Evolutionary conservation across 805 yeast species (phyloP), one percentile per base, ranked within the genome.

Genomic region (Wickerhamiella occidentalis): DNA sequence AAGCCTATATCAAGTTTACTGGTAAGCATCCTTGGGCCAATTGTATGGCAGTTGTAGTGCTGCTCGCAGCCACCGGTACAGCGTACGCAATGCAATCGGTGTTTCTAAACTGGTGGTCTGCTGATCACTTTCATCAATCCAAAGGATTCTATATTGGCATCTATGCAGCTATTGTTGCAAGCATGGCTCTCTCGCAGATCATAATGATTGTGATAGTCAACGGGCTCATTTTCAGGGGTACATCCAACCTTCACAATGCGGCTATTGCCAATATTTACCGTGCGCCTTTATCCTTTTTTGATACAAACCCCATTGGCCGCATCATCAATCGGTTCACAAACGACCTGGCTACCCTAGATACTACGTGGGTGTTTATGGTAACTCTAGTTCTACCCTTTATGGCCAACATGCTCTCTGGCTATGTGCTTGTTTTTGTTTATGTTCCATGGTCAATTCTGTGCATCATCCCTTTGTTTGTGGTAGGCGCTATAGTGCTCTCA

Each of bases 261-360:
- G 44, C 44, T 5, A 23, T 40, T 6, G 44, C 15, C 13, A 40
- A 25, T n/a, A 69, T 87, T n/a, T 66, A 86, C 52, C 79, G 79
- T 52, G 79, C 92, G 1, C 94, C 94, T 38, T 82, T 85, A 87
- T 66, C 79, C 0, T 87, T 76, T 61, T 73, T 85, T 65, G 95
- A 87, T 60, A 79, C 85, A 8, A 83, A 94, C 0, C 96, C 96
- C 15, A 74, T 83, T 70, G 95, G 96, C 1, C 72, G 95, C 55
- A 79, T 86, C 51, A 68, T 87, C 62, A 86, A 85, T 64, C 71
- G 95, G 55, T 85, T 85, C 63, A 85, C 95, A 2, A 84, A 85
- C 57, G 95, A 86, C 63, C 82, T 92, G 0, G 94, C 85, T 61
- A 78, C 79, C 4, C 68, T 85, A 62, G 95, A 86, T 59, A 85